A percentile compares a stretch with the other conserved stretches of the same genome.
Evolutionary conservation across 2,329 filamentous ascomycete genomes (phyloP).

Genomic region (Arthrobotrys musiformis): DNA sequence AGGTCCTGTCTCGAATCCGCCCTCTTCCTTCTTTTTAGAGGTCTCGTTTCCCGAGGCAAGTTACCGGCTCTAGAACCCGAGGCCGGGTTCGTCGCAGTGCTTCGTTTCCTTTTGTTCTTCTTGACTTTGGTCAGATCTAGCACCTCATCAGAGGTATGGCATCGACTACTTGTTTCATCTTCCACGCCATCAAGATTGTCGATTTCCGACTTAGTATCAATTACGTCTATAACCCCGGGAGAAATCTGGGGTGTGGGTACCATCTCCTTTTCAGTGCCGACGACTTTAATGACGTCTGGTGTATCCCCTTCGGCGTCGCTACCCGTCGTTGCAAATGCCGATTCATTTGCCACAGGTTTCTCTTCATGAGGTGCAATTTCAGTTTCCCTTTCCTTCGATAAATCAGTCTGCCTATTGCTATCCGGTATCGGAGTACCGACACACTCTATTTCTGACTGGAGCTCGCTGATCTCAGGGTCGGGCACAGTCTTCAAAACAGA

Average conservation of each 20-base stretch:
- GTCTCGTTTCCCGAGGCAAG: neutral
- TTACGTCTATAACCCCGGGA: neutral
- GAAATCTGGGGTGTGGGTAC: neutral
- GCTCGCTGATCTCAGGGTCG: neutral
- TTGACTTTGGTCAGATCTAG: neutral
- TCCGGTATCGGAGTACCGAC: neutral
- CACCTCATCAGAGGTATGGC: neutral
- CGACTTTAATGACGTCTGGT: neutral
- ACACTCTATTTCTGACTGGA: neutral
- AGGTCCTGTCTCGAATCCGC: neutral
- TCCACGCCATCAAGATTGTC: neutral
- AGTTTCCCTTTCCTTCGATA: neutral
- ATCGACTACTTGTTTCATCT: neutral
- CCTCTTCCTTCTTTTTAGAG: neutral
- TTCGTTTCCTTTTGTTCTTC: neutral
- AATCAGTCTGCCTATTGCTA: neutral
- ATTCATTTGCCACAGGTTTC: neutral
- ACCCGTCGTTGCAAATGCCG: neutral
- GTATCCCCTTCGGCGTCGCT: neutral
- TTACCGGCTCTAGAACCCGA: neutral
- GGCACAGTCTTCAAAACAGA: neutral
- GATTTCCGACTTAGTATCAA: neutral
- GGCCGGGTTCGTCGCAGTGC: neutral
- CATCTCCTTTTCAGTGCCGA: neutral
- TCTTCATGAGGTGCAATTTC: neutral